Conservation (phyloP, 2,329 filamentous ascomycete species). For the Conoideocrella luteorostrata region DNA sequence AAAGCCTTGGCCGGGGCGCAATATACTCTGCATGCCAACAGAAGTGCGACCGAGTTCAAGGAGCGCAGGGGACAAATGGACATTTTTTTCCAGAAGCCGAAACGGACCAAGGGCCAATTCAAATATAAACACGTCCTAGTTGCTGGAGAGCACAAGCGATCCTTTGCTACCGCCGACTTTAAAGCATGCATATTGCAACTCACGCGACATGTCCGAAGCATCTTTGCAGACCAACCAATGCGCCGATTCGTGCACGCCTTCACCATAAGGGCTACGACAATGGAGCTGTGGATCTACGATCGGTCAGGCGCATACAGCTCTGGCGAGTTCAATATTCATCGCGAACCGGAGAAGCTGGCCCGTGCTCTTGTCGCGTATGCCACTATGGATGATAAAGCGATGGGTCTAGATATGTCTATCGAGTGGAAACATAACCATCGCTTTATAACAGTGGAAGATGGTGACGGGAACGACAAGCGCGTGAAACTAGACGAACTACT, state of each 20-base stretch:
- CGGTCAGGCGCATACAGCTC: constrained; percentile 15
- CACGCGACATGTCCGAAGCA: constrained; percentile 11
- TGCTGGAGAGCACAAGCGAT: constrained; percentile 15
- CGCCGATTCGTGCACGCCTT: constrained; percentile 16
- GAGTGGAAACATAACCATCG: constrained; percentile 1
- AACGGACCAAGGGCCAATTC: constrained; percentile 3
- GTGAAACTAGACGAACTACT: constrained; percentile 8
- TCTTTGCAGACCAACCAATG: constrained; percentile 15
- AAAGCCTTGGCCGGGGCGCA: constrained; percentile 9
- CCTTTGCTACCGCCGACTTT: constrained; percentile 9
- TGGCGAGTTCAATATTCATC: constrained; percentile 12
- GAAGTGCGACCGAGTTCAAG: constrained; percentile 14
- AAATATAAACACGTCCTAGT: constrained; percentile 16
- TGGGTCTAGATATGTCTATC: constrained; percentile 12
- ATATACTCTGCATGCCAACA: constrained; percentile 13
- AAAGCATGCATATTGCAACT: constrained; percentile 15
- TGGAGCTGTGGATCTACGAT: constrained; percentile 19
- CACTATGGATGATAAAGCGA: constrained; percentile 12
- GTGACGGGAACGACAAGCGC: constrained; percentile 2
- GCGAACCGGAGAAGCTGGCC: constrained; percentile 13
- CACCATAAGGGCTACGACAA: constrained; percentile 6
- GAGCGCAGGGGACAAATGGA: constrained; percentile 16
- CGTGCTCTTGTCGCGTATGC: constrained; percentile 14
- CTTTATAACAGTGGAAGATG: constrained; percentile 5
- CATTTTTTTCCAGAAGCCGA: constrained; percentile 13